Conservation (phyloP, 805 yeast genomes). For the Spathaspora arborariae region DNA sequence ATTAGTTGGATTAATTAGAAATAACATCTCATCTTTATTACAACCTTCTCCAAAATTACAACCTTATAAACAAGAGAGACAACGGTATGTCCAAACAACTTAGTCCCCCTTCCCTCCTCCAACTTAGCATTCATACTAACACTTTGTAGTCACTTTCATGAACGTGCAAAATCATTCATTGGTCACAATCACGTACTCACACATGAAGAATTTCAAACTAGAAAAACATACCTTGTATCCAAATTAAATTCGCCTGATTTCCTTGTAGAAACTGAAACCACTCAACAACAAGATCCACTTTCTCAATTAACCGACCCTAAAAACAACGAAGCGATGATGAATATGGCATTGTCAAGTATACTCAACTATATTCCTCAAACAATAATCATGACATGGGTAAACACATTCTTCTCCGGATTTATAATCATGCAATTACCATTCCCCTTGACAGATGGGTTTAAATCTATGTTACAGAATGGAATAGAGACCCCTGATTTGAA, state of each 20-base stretch:
- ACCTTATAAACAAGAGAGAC: slow-evolving; percentile 43
- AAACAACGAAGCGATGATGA: slow-evolving; percentile 67
- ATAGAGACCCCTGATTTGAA: slow-evolving; percentile 80
- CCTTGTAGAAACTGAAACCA: slow-evolving; percentile 45
- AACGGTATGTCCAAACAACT: slow-evolving; percentile 20
- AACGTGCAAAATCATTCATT: slow-evolving; percentile 55
- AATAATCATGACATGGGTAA: slow-evolving; percentile 93
- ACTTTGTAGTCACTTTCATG: slow-evolving; percentile 47
- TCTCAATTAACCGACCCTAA: slow-evolving; percentile 72
- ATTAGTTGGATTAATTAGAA: slow-evolving; percentile 74
- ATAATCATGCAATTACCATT: slow-evolving; percentile 80
- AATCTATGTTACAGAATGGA: slow-evolving; percentile 88
- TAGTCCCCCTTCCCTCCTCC: neutral
- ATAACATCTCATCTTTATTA: slow-evolving; percentile 59
- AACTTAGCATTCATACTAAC: slow-evolving; percentile 7
- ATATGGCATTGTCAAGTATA: slow-evolving; percentile 75
- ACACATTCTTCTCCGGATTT: slow-evolving; percentile 88
- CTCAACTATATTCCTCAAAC: slow-evolving; percentile 90
- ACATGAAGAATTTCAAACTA: slow-evolving; percentile 45
- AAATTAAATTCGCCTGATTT: slow-evolving; percentile 52
- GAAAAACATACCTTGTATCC: slow-evolving; percentile 47
- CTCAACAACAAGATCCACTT: slow-evolving; percentile 32
- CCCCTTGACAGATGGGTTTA: slow-evolving; percentile 84
- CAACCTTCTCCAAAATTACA: slow-evolving; percentile 55
- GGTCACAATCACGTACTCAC: slow-evolving; percentile 51